These are phyloP conservation scores for Zasmidium citrigriseum DNA, from an alignment of 2,329 filamentous ascomycete genomes.

Conservation along the genomic window DNA sequence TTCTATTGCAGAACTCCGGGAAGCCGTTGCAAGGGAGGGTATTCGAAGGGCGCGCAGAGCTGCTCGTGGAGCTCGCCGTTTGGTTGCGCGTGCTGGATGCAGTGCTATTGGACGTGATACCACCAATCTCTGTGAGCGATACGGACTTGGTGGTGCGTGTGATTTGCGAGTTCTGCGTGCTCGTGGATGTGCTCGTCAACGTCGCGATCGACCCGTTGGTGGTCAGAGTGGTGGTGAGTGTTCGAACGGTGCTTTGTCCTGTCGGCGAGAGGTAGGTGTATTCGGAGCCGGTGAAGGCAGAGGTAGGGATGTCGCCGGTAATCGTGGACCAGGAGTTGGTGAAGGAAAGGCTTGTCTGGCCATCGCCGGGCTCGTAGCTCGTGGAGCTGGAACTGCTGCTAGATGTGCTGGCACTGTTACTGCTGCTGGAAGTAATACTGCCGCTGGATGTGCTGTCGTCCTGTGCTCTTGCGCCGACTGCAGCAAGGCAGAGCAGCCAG, in stretches of 20 bases:
- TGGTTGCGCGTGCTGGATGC: constrained; percentile 10
- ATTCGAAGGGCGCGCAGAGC: constrained; percentile 56
- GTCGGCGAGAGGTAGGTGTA: constrained; percentile 31
- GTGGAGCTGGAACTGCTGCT: not conserved
- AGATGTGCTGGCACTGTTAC: constrained; percentile 2
- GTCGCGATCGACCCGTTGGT: constrained; percentile 24
- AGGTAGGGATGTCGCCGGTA: constrained; percentile 22
- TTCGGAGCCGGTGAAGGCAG: constrained; percentile 28
- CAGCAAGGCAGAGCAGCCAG: constrained; percentile 38
- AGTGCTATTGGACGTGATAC: constrained; percentile 14
- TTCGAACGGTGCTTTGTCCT: constrained; percentile 26
- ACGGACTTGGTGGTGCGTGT: constrained; percentile 22
- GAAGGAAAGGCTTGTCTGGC: constrained; percentile 18
- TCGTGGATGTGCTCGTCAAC: constrained; percentile 9
- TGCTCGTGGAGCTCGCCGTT: constrained; percentile 32
- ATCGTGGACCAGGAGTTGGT: constrained; percentile 29
- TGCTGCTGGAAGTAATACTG: constrained; percentile 4
- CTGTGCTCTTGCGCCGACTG: constrained; percentile 33
- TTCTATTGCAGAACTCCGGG: constrained; percentile 71
- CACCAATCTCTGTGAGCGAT: constrained; percentile 25
- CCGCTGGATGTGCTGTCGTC: constrained; percentile 31
- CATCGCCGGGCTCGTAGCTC: not conserved
- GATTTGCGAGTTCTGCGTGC: constrained; percentile 24
- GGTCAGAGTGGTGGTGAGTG: constrained; percentile 47
- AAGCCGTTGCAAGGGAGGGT: constrained; percentile 76